Percentiles rank a stretch among this genome's conserved stretches.
These are phyloP conservation scores for Rhodotorula kratochvilovae DNA, from an alignment of 768 basidiomycete genomes.

Conservation along the genomic window DNA sequence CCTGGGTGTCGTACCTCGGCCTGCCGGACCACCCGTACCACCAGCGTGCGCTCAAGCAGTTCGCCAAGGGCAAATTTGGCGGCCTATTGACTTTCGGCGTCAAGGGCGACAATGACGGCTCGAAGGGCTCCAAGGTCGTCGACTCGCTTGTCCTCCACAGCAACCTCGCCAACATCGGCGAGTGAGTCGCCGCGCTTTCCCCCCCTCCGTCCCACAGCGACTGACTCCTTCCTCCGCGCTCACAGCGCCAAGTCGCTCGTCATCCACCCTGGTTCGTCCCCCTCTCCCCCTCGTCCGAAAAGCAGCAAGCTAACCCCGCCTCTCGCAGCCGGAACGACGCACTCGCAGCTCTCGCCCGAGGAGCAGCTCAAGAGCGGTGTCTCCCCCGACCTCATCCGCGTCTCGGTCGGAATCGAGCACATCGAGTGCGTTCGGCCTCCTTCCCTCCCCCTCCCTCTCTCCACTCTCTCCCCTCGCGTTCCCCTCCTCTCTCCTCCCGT, in stretches of 20 bases:
- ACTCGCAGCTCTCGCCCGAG: constrained; percentile 61
- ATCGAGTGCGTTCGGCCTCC: constrained; percentile 20
- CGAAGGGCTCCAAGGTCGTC: constrained; percentile 52
- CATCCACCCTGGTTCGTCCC: constrained; percentile 47
- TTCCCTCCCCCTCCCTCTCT: too few relatives aligned
- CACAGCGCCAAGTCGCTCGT: constrained; percentile 63
- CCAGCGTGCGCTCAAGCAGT: constrained; percentile 52
- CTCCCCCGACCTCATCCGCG: constrained; percentile 64
- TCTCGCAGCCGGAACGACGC: constrained; percentile 61
- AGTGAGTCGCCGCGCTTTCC: constrained; percentile 2
- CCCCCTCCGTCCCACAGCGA: too few relatives aligned
- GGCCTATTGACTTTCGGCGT: constrained; percentile 68
- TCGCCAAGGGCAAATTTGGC: constrained; percentile 51
- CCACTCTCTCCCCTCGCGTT: not conserved
- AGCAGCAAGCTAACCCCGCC: constrained; percentile 52
- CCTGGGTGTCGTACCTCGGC: constrained; percentile 74
- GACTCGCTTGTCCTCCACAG: constrained; percentile 68
- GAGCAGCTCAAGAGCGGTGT: constrained; percentile 53
- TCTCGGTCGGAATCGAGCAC: constrained; percentile 47
- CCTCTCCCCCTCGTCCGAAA: not conserved
- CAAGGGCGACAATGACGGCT: constrained; percentile 4
- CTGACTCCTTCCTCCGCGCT: not conserved
- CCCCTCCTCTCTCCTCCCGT: too few relatives aligned
- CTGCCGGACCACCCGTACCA: constrained; percentile 62
- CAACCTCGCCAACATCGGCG: constrained; percentile 49